These are phyloP conservation scores for Monosporascus sp. DNA, from an alignment of 2,329 filamentous ascomycete genomes.

Conservation along the genomic window DNA sequence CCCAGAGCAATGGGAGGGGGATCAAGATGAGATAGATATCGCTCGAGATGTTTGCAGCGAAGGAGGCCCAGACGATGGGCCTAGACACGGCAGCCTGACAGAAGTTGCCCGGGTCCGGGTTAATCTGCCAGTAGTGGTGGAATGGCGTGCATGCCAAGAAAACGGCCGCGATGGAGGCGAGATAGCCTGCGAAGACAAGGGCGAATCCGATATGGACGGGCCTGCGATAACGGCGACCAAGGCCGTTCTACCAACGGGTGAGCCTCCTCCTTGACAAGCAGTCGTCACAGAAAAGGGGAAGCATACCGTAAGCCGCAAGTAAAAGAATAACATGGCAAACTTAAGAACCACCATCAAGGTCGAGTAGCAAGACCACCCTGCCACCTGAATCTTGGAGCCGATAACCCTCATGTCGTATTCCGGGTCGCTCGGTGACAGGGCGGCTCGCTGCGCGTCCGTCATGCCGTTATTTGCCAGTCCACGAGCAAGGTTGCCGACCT, in stretches of 20 bases:
- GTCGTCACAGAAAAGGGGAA: background rate
- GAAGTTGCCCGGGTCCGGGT: conserved; percentile 44
- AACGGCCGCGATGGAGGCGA: conserved; percentile 40
- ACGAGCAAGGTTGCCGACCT: conserved; percentile 38
- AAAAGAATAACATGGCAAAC: conserved; percentile 48
- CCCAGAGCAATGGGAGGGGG: conserved; percentile 46
- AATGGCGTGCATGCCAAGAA: conserved; percentile 43
- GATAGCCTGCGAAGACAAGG: conserved; percentile 37
- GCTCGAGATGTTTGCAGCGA: conserved; percentile 46
- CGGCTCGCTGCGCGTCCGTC: conserved; percentile 40
- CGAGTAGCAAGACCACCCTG: conserved; percentile 50
- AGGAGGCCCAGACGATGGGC: conserved; percentile 42
- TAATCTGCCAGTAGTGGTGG: conserved; percentile 47
- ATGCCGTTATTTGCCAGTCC: conserved; percentile 51
- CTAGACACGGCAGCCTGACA: conserved; percentile 42
- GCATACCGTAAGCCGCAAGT: conserved; percentile 40
- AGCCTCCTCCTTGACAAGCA: background rate
- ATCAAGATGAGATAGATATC: conserved; percentile 55
- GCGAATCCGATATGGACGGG: conserved; percentile 41
- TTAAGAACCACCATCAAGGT: conserved; percentile 48
- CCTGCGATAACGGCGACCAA: conserved; percentile 32
- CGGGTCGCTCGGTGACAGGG: conserved; percentile 33
- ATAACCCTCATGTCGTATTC: conserved; percentile 38
- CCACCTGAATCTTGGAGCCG: conserved; percentile 47
- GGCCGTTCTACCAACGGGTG: conserved; percentile 25